These are phyloP conservation scores for Acanthamoeba sp. DNA, from an alignment of 208 protist genomes.

Conservation along the genomic window DNA sequence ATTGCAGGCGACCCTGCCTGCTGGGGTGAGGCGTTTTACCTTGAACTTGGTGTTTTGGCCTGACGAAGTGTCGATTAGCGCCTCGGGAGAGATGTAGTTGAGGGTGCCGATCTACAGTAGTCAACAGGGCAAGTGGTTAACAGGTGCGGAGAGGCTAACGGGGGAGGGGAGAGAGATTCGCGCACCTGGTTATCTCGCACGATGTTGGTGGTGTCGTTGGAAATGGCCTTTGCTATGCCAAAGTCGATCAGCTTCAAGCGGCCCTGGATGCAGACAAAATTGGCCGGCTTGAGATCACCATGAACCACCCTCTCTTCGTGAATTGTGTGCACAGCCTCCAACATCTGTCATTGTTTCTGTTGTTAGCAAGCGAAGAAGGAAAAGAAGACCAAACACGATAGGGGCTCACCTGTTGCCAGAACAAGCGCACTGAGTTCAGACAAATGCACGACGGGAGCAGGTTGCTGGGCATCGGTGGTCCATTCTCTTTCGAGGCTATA, in stretches of 20 bases:
- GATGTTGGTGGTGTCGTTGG: slow-evolving; percentile 90
- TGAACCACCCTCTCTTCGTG: slow-evolving; percentile 92
- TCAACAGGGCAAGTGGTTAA: neutral
- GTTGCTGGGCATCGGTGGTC: neutral
- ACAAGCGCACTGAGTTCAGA: slow-evolving; percentile 88
- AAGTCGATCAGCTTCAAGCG: slow-evolving; percentile 94
- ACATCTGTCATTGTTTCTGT: slow-evolving; percentile 82
- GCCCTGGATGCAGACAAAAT: slow-evolving; percentile 92
- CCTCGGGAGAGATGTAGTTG: slow-evolving; percentile 93
- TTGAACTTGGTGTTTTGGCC: slow-evolving; percentile 67
- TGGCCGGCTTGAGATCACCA: slow-evolving; percentile 93
- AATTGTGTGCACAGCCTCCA: slow-evolving; percentile 87
- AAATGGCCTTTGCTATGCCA: slow-evolving; percentile 92
- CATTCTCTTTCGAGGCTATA: neutral
- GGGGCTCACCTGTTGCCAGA: slow-evolving; percentile 89
- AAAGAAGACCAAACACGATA: neutral
- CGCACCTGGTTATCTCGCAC: slow-evolving; percentile 83
- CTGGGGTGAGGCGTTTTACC: neutral
- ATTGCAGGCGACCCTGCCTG: too few species aligned
- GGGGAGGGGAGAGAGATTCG: neutral
- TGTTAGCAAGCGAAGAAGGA: slow-evolving; percentile 17
- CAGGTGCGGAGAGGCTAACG: neutral
- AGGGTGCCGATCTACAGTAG: slow-evolving; percentile 89
- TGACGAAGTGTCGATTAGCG: slow-evolving; percentile 63
- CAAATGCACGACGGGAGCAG: slow-evolving; percentile 69